A percentile compares a stretch with the other conserved stretches of the same genome.
Conservation (phyloP, 1,139 yeast species). For the Candida smagusa region DNA sequence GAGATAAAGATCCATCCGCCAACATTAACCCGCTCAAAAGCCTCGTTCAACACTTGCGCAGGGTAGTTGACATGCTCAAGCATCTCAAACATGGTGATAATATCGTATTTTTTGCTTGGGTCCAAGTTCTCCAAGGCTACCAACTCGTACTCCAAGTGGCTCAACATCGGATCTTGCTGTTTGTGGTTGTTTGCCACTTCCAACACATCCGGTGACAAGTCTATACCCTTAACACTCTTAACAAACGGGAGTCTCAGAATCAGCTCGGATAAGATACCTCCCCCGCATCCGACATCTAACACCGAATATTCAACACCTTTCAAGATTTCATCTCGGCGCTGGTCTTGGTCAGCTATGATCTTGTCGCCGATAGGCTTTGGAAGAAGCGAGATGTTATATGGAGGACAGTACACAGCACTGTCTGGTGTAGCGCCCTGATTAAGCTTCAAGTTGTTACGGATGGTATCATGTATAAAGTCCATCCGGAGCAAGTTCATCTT, state of each 20-base stretch:
- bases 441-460: constrained; percentile 45
- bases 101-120: constrained; percentile 52
- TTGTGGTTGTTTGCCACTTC: constrained; percentile 75
- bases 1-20: constrained; percentile 88
- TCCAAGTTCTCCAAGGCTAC: constrained; percentile 59
- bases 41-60: constrained; percentile 62
- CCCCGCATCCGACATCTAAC: constrained; percentile 96
- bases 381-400: constrained; percentile 64
- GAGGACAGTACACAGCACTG: constrained; percentile 69
- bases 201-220: constrained; percentile 77
- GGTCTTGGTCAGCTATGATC: constrained; percentile 48
- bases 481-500: constrained; percentile 88
- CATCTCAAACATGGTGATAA: constrained; percentile 91
- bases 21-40: constrained; percentile 63
- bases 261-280: constrained; percentile 87
- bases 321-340: constrained; percentile 40
- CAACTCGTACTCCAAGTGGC: constrained; percentile 56
- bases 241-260: constrained; percentile 74
- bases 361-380: constrained; percentile 51
- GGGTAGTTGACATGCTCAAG: constrained; percentile 93
- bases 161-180: constrained; percentile 54
- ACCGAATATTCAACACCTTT: constrained; percentile 42
- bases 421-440: constrained; percentile 37
- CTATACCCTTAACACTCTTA: constrained; percentile 71
- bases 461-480: constrained; percentile 73